Evolutionary conservation across 2,329 filamentous ascomycete species (phyloP).

Genomic region (Aschersonia sp.): DNA sequence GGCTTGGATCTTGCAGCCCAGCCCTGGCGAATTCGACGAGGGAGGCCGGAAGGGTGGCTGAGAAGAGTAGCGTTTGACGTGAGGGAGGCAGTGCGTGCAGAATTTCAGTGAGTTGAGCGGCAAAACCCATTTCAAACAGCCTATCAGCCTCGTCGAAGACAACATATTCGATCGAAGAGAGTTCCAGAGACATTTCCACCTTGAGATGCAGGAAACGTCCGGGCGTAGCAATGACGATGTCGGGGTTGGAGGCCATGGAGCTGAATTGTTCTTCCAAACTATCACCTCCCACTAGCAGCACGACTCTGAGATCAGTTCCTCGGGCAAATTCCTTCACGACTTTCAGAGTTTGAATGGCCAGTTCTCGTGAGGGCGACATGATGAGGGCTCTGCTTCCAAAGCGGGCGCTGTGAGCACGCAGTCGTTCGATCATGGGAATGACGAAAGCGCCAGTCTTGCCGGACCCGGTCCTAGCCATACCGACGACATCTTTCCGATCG

Average conservation of each 20-base stretch:
- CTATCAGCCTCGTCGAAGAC: slow-evolving; percentile 97
- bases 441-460: slow-evolving; percentile 98
- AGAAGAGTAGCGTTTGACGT: slow-evolving; percentile 87
- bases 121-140: slow-evolving; percentile 97
- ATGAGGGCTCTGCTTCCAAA: slow-evolving; percentile 80
- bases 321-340: slow-evolving; percentile 89
- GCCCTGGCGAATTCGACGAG: slow-evolving; percentile 92
- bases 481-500: slow-evolving; percentile 88
- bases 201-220: slow-evolving; percentile 94
- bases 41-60: slow-evolving; percentile 84
- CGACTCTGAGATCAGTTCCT: slow-evolving; percentile 83
- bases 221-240: slow-evolving; percentile 93
- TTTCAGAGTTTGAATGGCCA: slow-evolving; percentile 88
- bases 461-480: slow-evolving; percentile 96
- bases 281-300: slow-evolving; percentile 86
- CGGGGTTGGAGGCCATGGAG: slow-evolving; percentile 85
- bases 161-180: slow-evolving; percentile 85
- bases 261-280: slow-evolving; percentile 91
- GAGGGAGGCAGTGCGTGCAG: slow-evolving; percentile 71
- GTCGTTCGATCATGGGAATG: slow-evolving; percentile 91
- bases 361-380: slow-evolving; percentile 81
- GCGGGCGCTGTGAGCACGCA: slow-evolving; percentile 76
- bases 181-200: slow-evolving; percentile 85
- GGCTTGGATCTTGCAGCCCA: slow-evolving; percentile 78
- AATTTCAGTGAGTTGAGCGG: slow-evolving; percentile 84